Conservation (phyloP, 805 yeast genomes). For the Candida incommunis region DNA sequence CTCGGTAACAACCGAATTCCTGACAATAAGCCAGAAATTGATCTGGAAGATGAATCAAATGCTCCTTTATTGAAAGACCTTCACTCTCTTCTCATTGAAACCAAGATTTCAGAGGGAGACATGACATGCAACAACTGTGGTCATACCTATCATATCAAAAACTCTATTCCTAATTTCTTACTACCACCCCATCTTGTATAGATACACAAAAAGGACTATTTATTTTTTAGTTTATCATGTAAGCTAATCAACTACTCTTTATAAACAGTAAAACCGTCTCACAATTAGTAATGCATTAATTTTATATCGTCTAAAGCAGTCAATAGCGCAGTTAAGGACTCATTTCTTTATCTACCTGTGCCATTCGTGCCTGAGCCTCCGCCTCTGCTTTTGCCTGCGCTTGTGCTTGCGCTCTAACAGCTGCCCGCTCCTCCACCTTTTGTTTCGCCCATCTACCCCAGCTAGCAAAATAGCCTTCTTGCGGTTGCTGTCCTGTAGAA, state of each 20-base stretch:
- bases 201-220: conserved; percentile 1
- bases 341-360: background rate
- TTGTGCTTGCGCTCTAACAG: background rate
- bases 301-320: background rate
- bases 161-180: conserved; percentile 84
- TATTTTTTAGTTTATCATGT: background rate
- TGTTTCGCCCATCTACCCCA: conserved; percentile 9
- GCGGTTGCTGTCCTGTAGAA: background rate
- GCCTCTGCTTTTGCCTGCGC: too few relatives aligned
- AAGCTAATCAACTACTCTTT: too few relatives aligned
- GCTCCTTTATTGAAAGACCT: conserved; percentile 52
- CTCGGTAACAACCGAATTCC: conserved; percentile 42
- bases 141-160: conserved; percentile 80
- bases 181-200: conserved; percentile 84
- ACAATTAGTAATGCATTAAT: background rate
- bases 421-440: conserved; percentile 5
- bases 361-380: background rate
- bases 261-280: conserved; percentile 2
- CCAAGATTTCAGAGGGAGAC: conserved; percentile 75
- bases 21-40: conserved; percentile 21
- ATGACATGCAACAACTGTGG: conserved; percentile 81
- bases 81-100: conserved; percentile 68
- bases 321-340: too few relatives aligned
- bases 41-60: conserved; percentile 28
- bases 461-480: conserved; percentile 8